Evolutionary conservation across 306 rosid species (phyloP).

Genomic region (Canavalia gladiata): DNA sequence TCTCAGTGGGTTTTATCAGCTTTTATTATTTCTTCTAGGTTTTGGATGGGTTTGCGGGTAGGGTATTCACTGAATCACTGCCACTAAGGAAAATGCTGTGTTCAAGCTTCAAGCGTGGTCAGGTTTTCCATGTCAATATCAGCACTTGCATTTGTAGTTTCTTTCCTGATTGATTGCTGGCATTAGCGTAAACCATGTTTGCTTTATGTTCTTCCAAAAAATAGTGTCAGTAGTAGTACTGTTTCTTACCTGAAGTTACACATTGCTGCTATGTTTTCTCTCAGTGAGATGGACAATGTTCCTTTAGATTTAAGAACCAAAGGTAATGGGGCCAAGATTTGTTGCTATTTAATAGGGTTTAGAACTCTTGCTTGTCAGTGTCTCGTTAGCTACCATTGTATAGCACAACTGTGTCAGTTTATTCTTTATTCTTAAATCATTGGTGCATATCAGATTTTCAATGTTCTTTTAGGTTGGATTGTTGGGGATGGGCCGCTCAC

Average conservation of each 20-base stretch:
- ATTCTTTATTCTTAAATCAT: constrained; percentile 22
- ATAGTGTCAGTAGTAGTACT: constrained; percentile 27
- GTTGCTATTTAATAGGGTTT: not conserved
- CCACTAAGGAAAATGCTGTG: constrained; percentile 62
- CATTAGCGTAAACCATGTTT: not conserved
- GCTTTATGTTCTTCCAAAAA: constrained; percentile 12
- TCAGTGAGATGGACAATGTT: constrained; percentile 4
- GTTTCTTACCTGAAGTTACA: constrained; percentile 9
- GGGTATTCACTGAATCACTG: constrained; percentile 73
- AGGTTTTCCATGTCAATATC: constrained; percentile 4
- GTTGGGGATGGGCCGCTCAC: constrained; percentile 88
- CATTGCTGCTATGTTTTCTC: constrained; percentile 11
- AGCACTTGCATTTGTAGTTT: not conserved
- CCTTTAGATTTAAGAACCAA: constrained; percentile 8
- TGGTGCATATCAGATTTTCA: constrained; percentile 34
- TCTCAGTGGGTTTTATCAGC: constrained; percentile 69
- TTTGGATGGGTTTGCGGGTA: constrained; percentile 66
- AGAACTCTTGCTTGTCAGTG: constrained; percentile 14
- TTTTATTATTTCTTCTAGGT: constrained; percentile 75
- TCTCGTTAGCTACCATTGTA: constrained; percentile 32
- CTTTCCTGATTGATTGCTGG: constrained; percentile 27
- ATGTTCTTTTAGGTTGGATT: constrained; percentile 75
- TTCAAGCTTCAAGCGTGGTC: constrained; percentile 66
- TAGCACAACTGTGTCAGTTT: not conserved
- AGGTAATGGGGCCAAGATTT: not conserved